phyloP scores from a whole-genome alignment of 2,329 filamentous ascomycete species.

The Epichloe coenophiala region DNA sequence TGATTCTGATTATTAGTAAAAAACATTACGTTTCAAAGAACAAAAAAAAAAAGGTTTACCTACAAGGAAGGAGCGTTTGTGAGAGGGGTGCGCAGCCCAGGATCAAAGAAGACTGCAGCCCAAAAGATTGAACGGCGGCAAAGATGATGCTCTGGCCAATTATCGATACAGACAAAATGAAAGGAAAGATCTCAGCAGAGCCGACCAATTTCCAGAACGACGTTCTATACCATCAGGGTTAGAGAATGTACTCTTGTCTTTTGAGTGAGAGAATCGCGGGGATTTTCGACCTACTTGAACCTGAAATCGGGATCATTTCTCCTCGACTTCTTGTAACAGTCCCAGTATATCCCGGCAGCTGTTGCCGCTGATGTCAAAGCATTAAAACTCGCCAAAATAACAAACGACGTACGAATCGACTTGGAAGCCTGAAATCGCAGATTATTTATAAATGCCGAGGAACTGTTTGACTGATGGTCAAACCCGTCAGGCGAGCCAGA shows the following conservation, averaged over 20 bases:
- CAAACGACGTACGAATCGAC: conserved; percentile 46
- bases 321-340: conserved; percentile 35
- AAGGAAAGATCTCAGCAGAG: conserved; percentile 37
- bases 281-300: conserved; percentile 24
- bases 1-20: conserved; percentile 16
- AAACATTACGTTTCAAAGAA: neutral
- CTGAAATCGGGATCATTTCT: conserved; percentile 25
- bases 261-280: neutral
- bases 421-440: conserved; percentile 39
- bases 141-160: conserved; percentile 44
- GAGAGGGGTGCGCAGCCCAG: conserved; percentile 40
- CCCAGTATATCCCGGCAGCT: conserved; percentile 41
- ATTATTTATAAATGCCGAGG: conserved; percentile 34
- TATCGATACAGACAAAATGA: conserved; percentile 44
- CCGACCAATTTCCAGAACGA: conserved; percentile 30
- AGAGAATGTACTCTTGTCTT: neutral
- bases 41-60: conserved; percentile 4
- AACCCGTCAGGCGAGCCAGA: conserved; percentile 12
- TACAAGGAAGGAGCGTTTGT: conserved; percentile 48
- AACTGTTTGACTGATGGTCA: conserved; percentile 25
- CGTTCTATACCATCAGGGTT: conserved; percentile 14
- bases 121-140: conserved; percentile 41
- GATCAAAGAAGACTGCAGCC: conserved; percentile 36
- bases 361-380: conserved; percentile 42
- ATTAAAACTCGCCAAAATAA: conserved; percentile 49